Evolutionary conservation across 2,329 filamentous ascomycete genomes (phyloP), one percentile per base, ranked within the genome.

Genomic region (Phaeosphaeriaceae sp.): DNA sequence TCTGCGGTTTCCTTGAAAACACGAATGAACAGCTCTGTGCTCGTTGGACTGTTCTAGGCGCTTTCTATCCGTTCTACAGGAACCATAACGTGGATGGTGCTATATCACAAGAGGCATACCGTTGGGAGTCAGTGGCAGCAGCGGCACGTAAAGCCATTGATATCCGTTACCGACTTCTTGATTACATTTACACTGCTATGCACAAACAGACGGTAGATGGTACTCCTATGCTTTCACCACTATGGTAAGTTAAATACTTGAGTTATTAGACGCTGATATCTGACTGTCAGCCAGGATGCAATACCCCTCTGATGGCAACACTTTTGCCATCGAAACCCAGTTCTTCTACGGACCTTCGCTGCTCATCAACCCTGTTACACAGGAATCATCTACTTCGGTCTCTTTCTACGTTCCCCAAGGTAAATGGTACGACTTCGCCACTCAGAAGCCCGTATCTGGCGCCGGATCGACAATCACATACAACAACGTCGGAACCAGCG

Each of bases 121-220:
- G 77, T 34, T 92, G 87, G 85, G 73, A 78, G 0, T 75, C 76
- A 2, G 87, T 90, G 1, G 79, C 87, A 0, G 76, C 81, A 16
- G 85, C 87, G 1, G 87, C 88, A 1, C 80, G 80, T 43, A 86
- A 83, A 51, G 87, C 85, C 12, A 90, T 92, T 60, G 82, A 83
- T 30, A 85, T 87, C 46, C 82, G 89, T 11, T 92, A 92, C 74
- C 79, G 83, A n/a, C 77, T 92, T n/a, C 78, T 92, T 5, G 88
- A 91, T 63, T 92, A 92, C 74, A 80, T 90, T 49, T 92, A 92
- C 76, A 91, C 88, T 1, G 83, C 85, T 1, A 79, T 90, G 68
- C 77, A 85, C 62, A 71, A 74, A 48, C 82, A 89, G 70, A 81
- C 78, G 30, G 60, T 78, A 21, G 81, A 83, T 42, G 89, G 89